phyloP scores from a whole-genome alignment of 176 grass and related monocot genomes.

The Carex pumila region DNA sequence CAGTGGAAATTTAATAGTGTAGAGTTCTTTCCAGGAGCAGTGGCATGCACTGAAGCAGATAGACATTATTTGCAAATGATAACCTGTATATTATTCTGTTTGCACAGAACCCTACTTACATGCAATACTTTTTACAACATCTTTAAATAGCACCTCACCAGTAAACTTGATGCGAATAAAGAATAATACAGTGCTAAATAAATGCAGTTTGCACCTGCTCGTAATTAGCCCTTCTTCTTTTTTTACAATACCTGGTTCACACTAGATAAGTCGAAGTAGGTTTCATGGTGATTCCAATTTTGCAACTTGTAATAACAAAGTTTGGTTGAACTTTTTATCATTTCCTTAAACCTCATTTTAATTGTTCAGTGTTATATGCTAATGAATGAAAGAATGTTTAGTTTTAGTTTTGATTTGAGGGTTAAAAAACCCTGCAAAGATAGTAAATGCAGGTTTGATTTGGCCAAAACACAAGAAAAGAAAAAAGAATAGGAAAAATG shows the following conservation, averaged over 20 bases:
- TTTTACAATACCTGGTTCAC: not conserved
- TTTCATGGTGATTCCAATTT: not conserved
- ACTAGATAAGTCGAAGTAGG: not conserved
- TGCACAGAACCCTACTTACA: not conserved
- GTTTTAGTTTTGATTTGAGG: not conserved
- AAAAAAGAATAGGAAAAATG: slow-evolving; percentile 7
- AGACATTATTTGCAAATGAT: not conserved
- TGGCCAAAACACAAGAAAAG: not conserved
- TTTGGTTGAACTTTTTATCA: not conserved
- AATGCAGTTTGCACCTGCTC: not conserved
- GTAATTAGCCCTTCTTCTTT: not conserved
- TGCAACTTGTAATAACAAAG: not conserved
- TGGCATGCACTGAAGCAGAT: not conserved
- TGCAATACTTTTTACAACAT: not conserved
- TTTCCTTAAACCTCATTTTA: not conserved
- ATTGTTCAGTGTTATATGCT: not conserved
- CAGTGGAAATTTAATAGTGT: not conserved
- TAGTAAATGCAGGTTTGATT: not conserved
- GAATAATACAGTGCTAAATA: not conserved
- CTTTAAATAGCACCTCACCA: not conserved
- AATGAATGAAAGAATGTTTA: not conserved
- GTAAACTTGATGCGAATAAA: not conserved
- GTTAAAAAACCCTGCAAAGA: not conserved
- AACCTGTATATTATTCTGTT: not conserved
- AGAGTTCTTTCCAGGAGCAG: not conserved